Percentiles rank a stretch among this genome's conserved stretches.
These are phyloP conservation scores for Huntiella omanensis DNA, from an alignment of 2,329 filamentous ascomycete genomes.

Conservation along the genomic window DNA sequence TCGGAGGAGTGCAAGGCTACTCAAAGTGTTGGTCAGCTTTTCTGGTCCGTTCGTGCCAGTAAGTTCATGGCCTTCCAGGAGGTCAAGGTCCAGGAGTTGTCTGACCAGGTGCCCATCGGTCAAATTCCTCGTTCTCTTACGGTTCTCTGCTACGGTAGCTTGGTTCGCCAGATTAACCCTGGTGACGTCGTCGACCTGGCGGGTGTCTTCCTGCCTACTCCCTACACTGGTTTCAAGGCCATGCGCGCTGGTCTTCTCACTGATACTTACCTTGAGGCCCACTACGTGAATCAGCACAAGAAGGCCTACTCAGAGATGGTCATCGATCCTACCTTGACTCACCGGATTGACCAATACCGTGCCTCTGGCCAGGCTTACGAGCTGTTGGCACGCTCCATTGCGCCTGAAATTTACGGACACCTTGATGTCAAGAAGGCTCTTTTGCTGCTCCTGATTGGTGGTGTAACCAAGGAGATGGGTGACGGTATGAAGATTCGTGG, in stretches of 20 bases:
- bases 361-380: conserved; percentile 87
- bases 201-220: conserved; percentile 89
- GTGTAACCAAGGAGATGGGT: conserved; percentile 89
- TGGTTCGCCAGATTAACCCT: conserved; percentile 75
- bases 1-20: conserved; percentile 81
- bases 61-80: conserved; percentile 98
- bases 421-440: conserved; percentile 96
- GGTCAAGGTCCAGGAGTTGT: conserved; percentile 95
- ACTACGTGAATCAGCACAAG: conserved; percentile 88
- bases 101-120: conserved; percentile 95
- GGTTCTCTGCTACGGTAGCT: conserved; percentile 69
- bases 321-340: conserved; percentile 60
- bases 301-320: conserved; percentile 90
- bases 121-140: conserved; percentile 90
- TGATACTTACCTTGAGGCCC: conserved; percentile 90
- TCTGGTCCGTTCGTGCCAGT: conserved; percentile 84
- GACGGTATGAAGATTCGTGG: conserved; percentile 98
- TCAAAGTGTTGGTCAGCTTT: conserved; percentile 81
- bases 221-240: conserved; percentile 97
- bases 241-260: conserved; percentile 92
- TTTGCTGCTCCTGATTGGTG: conserved; percentile 83
- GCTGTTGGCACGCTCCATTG: conserved; percentile 85
- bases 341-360: conserved; percentile 69
- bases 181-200: conserved; percentile 88
- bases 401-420: conserved; percentile 92